Base-by-base conservation (phyloP, 148 eudicot genomes). In the Heliosperma pusillum region DNA sequence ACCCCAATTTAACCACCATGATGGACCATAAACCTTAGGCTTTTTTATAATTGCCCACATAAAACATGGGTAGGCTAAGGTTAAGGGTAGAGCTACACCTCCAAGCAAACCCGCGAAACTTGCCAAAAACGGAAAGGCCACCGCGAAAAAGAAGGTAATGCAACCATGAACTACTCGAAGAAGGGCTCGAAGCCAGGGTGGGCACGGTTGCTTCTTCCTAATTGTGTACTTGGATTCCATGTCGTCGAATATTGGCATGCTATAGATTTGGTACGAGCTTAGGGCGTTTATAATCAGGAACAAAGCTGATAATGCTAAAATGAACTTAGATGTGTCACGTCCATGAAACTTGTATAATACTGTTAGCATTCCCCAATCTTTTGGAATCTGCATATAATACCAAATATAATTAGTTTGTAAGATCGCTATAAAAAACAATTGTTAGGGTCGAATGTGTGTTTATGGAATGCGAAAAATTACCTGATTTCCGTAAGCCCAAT, bases 1-100 rank as follows among this genome's bases (percentile, higher is more conserved):
- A n/a, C 74, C 82, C 91, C 91, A 89, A 66, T 93, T 93, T 2
- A 93, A 76, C 81, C 88, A 93, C 97, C 97, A 93, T 44, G 58
- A 29, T 30, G 85, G 85, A 71, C 89, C 76, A 68, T 83, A 89
- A 22, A 22, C 77, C 69, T 83, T 82, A 0, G 96, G 96, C 70
- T 89, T 89, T 78, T 84, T 90, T 10, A 93, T 60, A 76, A 82
- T 89, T 0, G 84, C 52, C 97, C 97, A 93, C 89, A 90, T 93
- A 59, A 90, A 90, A 68, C 96, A 93, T 17, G 97, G 97, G 76
- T 90, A 89, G 7, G 93, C 97, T 59, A 93, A 75, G 10, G 97
- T 93, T 55, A 90, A 85, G 0, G 97, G 97, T 50, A 90, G 61
- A 0, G 88, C 81, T 1, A 90, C 76, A 7, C 96, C 98, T 30